phyloP scores from a whole-genome alignment of 805 yeast species.

The Sugiyamaella valdiviana region DNA sequence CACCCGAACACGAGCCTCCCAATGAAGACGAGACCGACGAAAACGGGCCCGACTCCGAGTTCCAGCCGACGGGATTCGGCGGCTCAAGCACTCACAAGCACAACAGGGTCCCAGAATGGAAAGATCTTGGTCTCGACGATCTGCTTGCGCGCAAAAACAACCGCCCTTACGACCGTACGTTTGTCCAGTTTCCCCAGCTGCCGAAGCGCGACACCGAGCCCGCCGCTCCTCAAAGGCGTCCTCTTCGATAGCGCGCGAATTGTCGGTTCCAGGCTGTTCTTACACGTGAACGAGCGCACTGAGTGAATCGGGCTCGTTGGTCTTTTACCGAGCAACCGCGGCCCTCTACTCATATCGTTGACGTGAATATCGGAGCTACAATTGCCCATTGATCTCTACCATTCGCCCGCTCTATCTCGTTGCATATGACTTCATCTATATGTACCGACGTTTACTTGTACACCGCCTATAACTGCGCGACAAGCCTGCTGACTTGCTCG shows the following conservation, averaged over 20 bases:
- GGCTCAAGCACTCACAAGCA: constrained; percentile 9
- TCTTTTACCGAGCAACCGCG: too few relatives aligned
- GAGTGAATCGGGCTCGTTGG: too few relatives aligned
- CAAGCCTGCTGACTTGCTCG: neutral
- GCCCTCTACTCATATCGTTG: too few relatives aligned
- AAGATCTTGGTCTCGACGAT: constrained; percentile 19
- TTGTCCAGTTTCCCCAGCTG: neutral
- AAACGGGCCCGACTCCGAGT: constrained; percentile 13
- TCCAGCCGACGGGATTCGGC: constrained; percentile 21
- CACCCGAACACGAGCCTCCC: constrained; percentile 20
- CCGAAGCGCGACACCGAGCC: neutral
- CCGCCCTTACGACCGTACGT: neutral
- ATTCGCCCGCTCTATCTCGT: too few relatives aligned
- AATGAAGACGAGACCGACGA: constrained; percentile 25
- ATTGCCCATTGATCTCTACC: too few relatives aligned
- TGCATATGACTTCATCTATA: too few relatives aligned
- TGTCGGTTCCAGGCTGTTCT: too few relatives aligned
- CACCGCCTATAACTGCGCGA: neutral
- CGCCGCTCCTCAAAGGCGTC: neutral
- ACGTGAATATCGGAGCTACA: too few relatives aligned
- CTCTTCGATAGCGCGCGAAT: neutral
- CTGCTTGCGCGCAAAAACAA: constrained; percentile 8
- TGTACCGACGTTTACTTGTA: too few relatives aligned
- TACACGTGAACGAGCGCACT: too few relatives aligned
- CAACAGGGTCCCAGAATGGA: constrained; percentile 18